Conservation (phyloP, 2,329 filamentous ascomycete genomes). For the Calonectria henricotiae region DNA sequence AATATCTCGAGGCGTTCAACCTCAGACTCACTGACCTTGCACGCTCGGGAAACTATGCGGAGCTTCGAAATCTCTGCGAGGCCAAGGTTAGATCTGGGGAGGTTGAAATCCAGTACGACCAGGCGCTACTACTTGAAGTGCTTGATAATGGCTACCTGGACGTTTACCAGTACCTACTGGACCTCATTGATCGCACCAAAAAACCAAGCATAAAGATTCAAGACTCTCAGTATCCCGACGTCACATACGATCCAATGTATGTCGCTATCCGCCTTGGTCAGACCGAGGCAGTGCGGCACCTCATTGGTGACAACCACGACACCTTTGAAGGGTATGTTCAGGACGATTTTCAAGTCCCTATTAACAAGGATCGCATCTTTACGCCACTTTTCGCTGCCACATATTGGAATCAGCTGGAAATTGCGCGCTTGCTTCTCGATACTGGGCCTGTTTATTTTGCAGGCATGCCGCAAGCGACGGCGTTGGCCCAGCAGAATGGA, state of each 20-base stretch:
- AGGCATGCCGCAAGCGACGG: constrained; percentile 45
- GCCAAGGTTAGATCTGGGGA: constrained; percentile 52
- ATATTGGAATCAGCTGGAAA: constrained; percentile 49
- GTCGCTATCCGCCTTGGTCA: constrained; percentile 54
- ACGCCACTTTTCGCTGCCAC: constrained; percentile 53
- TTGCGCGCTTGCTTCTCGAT: constrained; percentile 47
- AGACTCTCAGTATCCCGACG: constrained; percentile 44
- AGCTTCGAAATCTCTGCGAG: constrained; percentile 51
- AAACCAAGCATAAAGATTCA: constrained; percentile 27
- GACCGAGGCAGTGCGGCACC: constrained; percentile 32
- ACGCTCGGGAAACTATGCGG: constrained; percentile 47
- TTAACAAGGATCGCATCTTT: constrained; percentile 43
- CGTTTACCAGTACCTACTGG: constrained; percentile 53
- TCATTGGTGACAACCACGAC: constrained; percentile 40
- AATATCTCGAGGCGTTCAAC: constrained; percentile 46
- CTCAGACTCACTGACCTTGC: constrained; percentile 47
- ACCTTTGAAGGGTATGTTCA: constrained; percentile 49
- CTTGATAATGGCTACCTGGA: constrained; percentile 48
- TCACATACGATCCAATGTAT: constrained; percentile 53
- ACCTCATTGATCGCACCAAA: constrained; percentile 50
- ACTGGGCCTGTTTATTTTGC: constrained; percentile 43
- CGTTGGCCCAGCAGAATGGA: constrained; percentile 44
- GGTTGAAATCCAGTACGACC: constrained; percentile 48
- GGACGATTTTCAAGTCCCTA: constrained; percentile 27
- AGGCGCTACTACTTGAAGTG: constrained; percentile 48